These are phyloP conservation scores for Raffaelea ambrosiae DNA, from an alignment of 2,329 filamentous ascomycete species.

Conservation along the genomic window DNA sequence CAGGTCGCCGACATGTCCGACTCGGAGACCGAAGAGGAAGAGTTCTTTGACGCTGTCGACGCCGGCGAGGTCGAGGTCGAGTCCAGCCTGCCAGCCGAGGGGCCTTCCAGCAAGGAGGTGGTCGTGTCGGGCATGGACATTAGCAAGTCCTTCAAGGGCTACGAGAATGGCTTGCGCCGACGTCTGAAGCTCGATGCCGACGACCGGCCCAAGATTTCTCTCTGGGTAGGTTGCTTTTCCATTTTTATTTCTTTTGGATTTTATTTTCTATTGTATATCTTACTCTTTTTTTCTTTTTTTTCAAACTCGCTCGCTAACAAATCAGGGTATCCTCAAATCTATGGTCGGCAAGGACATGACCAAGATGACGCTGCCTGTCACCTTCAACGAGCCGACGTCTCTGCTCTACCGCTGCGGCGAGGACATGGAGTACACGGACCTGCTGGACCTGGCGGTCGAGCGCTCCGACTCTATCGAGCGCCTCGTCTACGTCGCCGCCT, in stretches of 20 bases:
- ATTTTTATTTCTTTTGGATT: background rate
- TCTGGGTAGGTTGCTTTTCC: conserved; percentile 68
- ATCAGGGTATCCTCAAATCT: conserved; percentile 86
- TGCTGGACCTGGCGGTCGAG: conserved; percentile 82
- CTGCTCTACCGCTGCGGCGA: conserved; percentile 90
- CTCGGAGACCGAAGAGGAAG: conserved; percentile 72
- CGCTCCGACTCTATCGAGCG: conserved; percentile 82
- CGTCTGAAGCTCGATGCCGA: conserved; percentile 85
- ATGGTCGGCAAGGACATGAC: conserved; percentile 99
- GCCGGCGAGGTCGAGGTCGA: conserved; percentile 82
- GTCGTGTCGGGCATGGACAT: conserved; percentile 52
- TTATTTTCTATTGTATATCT: background rate
- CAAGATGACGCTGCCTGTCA: conserved; percentile 96
- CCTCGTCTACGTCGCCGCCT: conserved; percentile 88
- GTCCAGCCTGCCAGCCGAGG: conserved; percentile 44
- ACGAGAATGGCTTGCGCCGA: conserved; percentile 77
- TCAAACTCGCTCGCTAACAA: too few relatives aligned
- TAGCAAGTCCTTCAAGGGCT: conserved; percentile 72
- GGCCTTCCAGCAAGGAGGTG: conserved; percentile 10
- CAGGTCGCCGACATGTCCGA: conserved; percentile 68
- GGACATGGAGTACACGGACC: conserved; percentile 95
- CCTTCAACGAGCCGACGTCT: conserved; percentile 97
- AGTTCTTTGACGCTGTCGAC: conserved; percentile 96
- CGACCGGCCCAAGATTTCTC: conserved; percentile 83
- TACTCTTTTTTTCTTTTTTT: background rate